phyloP scores from a whole-genome alignment of 2,329 filamentous ascomycete species.

The Grosmannia clavigera region DNA sequence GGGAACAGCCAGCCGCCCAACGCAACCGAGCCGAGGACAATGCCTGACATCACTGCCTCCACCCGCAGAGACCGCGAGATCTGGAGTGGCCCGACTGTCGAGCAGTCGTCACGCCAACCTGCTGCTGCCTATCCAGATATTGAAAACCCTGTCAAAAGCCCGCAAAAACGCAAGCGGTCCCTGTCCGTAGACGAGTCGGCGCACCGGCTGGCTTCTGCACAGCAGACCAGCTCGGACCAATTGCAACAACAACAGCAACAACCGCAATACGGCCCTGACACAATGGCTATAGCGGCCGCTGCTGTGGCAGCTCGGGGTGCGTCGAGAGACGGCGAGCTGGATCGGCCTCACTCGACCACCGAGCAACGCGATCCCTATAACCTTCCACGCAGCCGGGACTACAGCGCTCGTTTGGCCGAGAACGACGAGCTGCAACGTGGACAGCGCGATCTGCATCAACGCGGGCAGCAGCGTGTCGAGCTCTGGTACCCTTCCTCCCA shows the following conservation, averaged over 20 bases:
- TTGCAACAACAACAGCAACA: not conserved
- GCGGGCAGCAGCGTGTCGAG: conserved; percentile 26
- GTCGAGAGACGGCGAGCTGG: not conserved
- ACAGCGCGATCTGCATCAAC: conserved; percentile 7
- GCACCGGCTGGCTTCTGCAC: conserved; percentile 5
- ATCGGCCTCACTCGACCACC: not conserved
- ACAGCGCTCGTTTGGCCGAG: not conserved
- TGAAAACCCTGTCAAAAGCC: conserved; percentile 34
- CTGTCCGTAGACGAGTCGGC: conserved; percentile 40
- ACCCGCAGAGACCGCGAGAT: conserved; percentile 25
- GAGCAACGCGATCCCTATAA: conserved; percentile 9
- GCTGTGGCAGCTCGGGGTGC: not conserved
- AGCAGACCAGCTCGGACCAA: not conserved
- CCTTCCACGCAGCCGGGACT: not conserved
- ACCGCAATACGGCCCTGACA: not conserved
- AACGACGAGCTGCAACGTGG: not conserved
- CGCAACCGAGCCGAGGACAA: conserved; percentile 14
- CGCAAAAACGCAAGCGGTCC: conserved; percentile 60
- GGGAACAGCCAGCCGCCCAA: conserved; percentile 3
- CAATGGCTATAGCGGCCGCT: not conserved
- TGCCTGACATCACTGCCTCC: conserved; percentile 14
- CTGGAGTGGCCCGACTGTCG: conserved; percentile 28
- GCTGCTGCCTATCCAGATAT: conserved; percentile 26
- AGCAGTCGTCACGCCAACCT: conserved; percentile 29
- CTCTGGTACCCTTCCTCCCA: conserved; percentile 31